Evolutionary conservation across 805 yeast species (phyloP).

Genomic region (Tetrapisispora taiwanensis): DNA sequence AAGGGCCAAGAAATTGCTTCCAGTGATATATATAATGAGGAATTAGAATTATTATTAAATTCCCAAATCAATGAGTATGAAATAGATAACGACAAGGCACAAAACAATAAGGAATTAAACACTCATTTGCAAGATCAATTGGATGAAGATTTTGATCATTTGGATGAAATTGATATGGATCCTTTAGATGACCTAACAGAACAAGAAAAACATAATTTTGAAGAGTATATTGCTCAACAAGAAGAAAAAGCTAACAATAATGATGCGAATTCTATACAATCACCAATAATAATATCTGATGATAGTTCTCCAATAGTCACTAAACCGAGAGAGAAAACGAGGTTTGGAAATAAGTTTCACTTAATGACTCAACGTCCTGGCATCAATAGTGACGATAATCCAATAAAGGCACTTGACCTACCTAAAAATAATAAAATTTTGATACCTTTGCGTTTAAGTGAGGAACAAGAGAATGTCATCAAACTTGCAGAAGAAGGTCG

Average conservation of each 20-base stretch:
- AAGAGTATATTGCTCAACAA: background rate
- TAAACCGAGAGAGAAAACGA: conserved; percentile 1
- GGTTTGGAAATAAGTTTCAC: conserved; percentile 21
- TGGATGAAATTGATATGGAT: conserved; percentile 1
- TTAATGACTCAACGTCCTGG: conserved; percentile 26
- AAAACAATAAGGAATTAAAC: background rate
- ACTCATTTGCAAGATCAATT: background rate
- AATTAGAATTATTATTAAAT: background rate
- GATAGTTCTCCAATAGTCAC: background rate
- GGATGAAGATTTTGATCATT: conserved; percentile 1
- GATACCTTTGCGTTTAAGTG: conserved; percentile 32
- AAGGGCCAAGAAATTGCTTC: background rate
- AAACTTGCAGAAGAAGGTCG: conserved; percentile 53
- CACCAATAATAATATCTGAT: background rate
- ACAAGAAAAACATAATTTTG: background rate
- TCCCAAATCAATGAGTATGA: background rate
- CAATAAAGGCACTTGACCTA: conserved; percentile 7
- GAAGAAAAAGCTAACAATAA: background rate
- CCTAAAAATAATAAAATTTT: conserved; percentile 20
- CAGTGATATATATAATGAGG: background rate
- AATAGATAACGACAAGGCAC: background rate
- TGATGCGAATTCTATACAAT: background rate
- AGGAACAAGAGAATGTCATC: conserved; percentile 59
- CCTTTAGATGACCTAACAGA: background rate
- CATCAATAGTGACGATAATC: conserved; percentile 8